phyloP scores from a whole-genome alignment of 2,329 filamentous ascomycete genomes.

The Phoma sp. region DNA sequence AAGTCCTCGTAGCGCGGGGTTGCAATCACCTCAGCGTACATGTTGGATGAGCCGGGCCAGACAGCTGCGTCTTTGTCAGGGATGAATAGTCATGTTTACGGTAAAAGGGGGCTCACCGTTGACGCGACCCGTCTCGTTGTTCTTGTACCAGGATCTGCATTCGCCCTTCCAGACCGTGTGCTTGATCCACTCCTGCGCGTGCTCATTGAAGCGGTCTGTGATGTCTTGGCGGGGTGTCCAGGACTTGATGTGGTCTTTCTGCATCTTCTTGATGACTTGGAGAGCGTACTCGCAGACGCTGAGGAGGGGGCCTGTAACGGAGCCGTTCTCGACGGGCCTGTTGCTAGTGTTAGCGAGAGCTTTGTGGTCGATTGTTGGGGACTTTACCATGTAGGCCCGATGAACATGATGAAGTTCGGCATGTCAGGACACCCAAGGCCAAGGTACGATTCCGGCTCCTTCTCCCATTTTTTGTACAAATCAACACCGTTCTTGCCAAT shows the following conservation, averaged over 20 bases:
- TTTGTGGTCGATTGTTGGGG: not conserved
- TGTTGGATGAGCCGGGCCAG: slow-evolving; percentile 59
- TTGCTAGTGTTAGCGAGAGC: not conserved
- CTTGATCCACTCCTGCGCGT: slow-evolving; percentile 56
- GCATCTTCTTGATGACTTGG: slow-evolving; percentile 54
- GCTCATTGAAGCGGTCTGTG: slow-evolving; percentile 52
- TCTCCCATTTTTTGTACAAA: slow-evolving; percentile 50
- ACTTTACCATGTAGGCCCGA: slow-evolving; percentile 43
- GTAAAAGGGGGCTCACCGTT: slow-evolving; percentile 23
- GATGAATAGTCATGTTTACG: too few relatives aligned
- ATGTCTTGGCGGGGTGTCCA: slow-evolving; percentile 51
- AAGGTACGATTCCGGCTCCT: slow-evolving; percentile 50
- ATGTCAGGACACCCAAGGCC: slow-evolving; percentile 52
- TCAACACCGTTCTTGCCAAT: slow-evolving; percentile 50
- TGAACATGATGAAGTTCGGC: slow-evolving; percentile 52
- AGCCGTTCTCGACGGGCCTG: slow-evolving; percentile 55
- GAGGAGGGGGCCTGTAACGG: slow-evolving; percentile 51
- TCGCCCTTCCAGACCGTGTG: slow-evolving; percentile 57
- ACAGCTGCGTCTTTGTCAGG: slow-evolving; percentile 44
- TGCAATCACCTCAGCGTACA: slow-evolving; percentile 53
- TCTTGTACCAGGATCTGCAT: slow-evolving; percentile 55
- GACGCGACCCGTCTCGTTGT: slow-evolving; percentile 47
- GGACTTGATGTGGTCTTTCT: slow-evolving; percentile 52
- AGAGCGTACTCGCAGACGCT: slow-evolving; percentile 50
- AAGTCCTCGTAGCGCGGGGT: slow-evolving; percentile 53